Evolutionary conservation across 768 basidiomycete genomes (phyloP).

Genomic region (Auriscalpium orientale): DNA sequence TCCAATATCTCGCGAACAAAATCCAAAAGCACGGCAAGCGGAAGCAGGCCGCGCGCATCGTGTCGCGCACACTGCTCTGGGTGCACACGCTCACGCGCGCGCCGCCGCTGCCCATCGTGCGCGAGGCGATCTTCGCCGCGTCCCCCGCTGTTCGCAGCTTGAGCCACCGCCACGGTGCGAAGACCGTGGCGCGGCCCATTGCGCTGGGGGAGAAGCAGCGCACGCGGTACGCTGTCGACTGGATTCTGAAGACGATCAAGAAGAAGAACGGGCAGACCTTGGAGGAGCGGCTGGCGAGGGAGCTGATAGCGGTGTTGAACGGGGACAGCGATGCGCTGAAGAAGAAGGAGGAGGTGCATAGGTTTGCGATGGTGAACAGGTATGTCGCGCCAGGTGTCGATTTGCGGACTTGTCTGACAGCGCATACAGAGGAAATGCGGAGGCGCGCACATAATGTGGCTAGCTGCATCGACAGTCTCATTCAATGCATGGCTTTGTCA

Average conservation of each 20-base stretch:
- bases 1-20: slow-evolving; percentile 55
- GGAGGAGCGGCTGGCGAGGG: slow-evolving; percentile 69
- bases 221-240: slow-evolving; percentile 57
- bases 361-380: slow-evolving; percentile 72
- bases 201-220: slow-evolving; percentile 80
- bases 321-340: slow-evolving; percentile 51
- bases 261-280: slow-evolving; percentile 46
- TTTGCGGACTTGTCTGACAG: background rate
- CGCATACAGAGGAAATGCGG: slow-evolving; percentile 11
- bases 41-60: slow-evolving; percentile 46
- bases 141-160: slow-evolving; percentile 64
- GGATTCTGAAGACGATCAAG: slow-evolving; percentile 62
- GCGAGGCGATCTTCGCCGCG: slow-evolving; percentile 57
- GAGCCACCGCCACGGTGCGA: slow-evolving; percentile 54
- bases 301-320: slow-evolving; percentile 66
- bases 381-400: slow-evolving; percentile 27
- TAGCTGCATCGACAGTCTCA: no score
- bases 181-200: slow-evolving; percentile 57
- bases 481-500: no score
- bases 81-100: slow-evolving; percentile 70
- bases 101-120: slow-evolving; percentile 74
- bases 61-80: slow-evolving; percentile 57
- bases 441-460: slow-evolving; percentile 3
- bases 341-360: slow-evolving; percentile 58
- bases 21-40: slow-evolving; percentile 62